These are phyloP conservation scores for Saccharomyces paradoxus DNA, from an alignment of 805 yeast genomes.

Conservation along the genomic window DNA sequence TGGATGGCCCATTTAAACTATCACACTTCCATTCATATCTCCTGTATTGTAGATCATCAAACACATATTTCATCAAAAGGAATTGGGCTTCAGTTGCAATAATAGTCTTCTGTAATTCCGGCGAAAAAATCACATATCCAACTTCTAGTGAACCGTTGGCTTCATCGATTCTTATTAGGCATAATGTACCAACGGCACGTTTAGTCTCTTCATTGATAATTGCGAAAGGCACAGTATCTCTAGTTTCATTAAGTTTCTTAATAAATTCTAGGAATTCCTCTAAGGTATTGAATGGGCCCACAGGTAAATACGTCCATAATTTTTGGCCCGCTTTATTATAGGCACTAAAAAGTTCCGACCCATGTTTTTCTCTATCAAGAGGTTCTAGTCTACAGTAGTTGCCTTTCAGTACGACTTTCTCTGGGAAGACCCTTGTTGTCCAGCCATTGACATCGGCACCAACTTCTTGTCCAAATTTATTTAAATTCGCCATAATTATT, in stretches of 20 bases:
- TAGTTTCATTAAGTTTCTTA: neutral
- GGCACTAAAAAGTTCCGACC: constrained; percentile 8
- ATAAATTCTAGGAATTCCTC: constrained; percentile 2
- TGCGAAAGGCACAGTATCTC: constrained; percentile 12
- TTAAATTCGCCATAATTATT: neutral
- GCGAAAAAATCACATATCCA: constrained; percentile 24
- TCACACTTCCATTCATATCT: constrained; percentile 33
- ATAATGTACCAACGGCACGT: constrained; percentile 22
- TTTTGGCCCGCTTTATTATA: constrained; percentile 4
- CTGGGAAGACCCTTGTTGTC: constrained; percentile 10
- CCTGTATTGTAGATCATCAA: constrained; percentile 25
- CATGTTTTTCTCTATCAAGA: constrained; percentile 10
- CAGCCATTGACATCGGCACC: constrained; percentile 9
- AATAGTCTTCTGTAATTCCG: constrained; percentile 15
- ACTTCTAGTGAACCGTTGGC: constrained; percentile 24
- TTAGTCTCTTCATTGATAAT: constrained; percentile 15
- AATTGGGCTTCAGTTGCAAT: constrained; percentile 29
- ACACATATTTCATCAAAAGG: constrained; percentile 24
- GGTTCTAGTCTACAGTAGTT: constrained; percentile 13
- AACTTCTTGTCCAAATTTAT: constrained; percentile 4
- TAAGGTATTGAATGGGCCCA: constrained; percentile 10
- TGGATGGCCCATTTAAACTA: constrained; percentile 24
- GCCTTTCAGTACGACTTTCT: constrained; percentile 9
- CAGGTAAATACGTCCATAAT: constrained; percentile 14
- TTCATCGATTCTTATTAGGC: constrained; percentile 24